Conservation (phyloP, 768 basidiomycete genomes). For the Boletus pseudo-olivaceus region DNA sequence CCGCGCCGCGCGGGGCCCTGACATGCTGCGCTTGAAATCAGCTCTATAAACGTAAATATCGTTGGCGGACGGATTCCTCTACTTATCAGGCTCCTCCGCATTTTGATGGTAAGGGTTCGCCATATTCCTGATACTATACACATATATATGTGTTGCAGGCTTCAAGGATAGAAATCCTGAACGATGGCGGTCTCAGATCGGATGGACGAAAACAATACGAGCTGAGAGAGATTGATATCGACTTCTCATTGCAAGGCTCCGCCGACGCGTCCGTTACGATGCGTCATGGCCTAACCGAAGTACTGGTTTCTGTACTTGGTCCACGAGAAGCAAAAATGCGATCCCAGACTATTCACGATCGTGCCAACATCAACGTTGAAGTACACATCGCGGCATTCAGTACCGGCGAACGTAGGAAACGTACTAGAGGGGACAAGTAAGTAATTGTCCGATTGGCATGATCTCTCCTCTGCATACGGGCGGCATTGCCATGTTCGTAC, state of each 20-base stretch:
- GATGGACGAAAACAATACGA: conserved; percentile 94
- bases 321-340: conserved; percentile 85
- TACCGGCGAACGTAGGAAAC: conserved; percentile 71
- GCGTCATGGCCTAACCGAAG: conserved; percentile 87
- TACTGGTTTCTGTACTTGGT: conserved; percentile 85
- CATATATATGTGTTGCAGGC: conserved; percentile 28
- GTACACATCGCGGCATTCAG: conserved; percentile 86
- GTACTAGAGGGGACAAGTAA: conserved; percentile 85
- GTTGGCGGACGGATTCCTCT: not conserved
- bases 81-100: not conserved
- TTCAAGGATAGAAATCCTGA: conserved; percentile 69
- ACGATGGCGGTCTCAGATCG: conserved; percentile 83
- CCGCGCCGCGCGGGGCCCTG: too few species aligned
- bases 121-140: not conserved
- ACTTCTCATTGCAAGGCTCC: conserved; percentile 66
- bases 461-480: not conserved
- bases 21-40: too few species aligned
- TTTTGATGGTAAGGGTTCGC: conserved; percentile 4
- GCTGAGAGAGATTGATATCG: conserved; percentile 76
- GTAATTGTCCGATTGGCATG: conserved; percentile 26
- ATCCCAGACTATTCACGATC: conserved; percentile 79
- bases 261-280: conserved; percentile 86
- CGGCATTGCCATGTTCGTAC: not conserved
- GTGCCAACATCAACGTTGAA: conserved; percentile 87
- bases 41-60: not conserved